These are phyloP conservation scores for Stephania yunnanensis DNA, from an alignment of 164 flowering plant genomes.

Conservation along the genomic window DNA sequence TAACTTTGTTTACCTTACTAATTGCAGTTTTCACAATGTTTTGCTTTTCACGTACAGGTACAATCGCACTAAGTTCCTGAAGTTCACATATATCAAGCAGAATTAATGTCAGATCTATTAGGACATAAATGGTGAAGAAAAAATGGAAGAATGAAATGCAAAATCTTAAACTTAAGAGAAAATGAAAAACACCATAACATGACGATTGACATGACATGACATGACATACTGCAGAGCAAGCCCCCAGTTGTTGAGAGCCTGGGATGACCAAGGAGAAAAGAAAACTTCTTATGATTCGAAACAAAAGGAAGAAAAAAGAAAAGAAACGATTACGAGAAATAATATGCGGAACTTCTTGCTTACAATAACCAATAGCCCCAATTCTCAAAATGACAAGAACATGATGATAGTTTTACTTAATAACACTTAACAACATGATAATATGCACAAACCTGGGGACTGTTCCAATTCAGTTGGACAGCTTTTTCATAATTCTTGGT, in stretches of 20 bases:
- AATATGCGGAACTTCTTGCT: too few species aligned
- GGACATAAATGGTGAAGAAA: neutral
- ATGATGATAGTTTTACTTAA: too few species aligned
- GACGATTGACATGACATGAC: too few species aligned
- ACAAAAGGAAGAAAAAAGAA: too few species aligned
- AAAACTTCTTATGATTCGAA: neutral
- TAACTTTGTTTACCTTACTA: slow-evolving; percentile 60
- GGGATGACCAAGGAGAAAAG: slow-evolving; percentile 19
- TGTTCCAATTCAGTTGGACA: slow-evolving; percentile 94
- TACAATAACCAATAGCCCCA: too few species aligned
- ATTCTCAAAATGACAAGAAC: too few species aligned
- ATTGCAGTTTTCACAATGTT: slow-evolving; percentile 88
- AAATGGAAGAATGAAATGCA: slow-evolving; percentile 1
- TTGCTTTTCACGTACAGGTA: slow-evolving; percentile 88
- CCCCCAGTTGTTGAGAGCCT: slow-evolving; percentile 99
- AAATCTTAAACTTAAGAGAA: neutral
- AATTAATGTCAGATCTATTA: slow-evolving; percentile 3
- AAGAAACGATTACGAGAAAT: too few species aligned
- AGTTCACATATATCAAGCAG: slow-evolving; percentile 14
- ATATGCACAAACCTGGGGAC: slow-evolving; percentile 75
- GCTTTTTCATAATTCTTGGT: slow-evolving; percentile 85
- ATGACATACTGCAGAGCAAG: slow-evolving; percentile 79
- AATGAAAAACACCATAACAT: neutral
- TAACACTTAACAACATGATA: too few species aligned
- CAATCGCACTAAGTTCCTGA: slow-evolving; percentile 96